Base-by-base conservation (phyloP, 2,329 filamentous ascomycete species). In the Fusarium zealandicum region DNA sequence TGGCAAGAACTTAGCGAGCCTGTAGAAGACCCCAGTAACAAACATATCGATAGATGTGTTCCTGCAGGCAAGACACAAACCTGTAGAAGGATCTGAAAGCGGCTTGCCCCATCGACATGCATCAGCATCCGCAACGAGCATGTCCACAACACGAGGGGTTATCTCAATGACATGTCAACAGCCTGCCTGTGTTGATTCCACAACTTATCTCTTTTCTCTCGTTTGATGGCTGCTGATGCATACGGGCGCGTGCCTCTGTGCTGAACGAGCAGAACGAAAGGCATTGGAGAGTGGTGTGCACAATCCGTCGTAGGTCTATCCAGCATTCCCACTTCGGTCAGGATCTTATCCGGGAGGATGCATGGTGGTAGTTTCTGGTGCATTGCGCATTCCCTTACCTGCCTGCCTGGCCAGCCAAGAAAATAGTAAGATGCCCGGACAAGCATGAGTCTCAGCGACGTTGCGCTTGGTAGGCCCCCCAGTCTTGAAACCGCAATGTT, bases 11-110 rank as follows among this genome's bases (percentile, higher is more conserved):
- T 44, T 38, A 33, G 17, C 39, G 50, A 33, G 27, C 45, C 44
- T 47, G 20, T 46, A 28, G 33, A 28, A 58, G 46, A 54, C 57
- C 55, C 49, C 46, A 43, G 54, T 59, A 61, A 56, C 43, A 47
- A 61, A 56, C 43, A 47, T 41, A 27, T 40, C 37, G 33, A 32
- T 14, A 35, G 31, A 59, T 28, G 36, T 35, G 32, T 32, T 32
- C 31, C 46, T 44, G 45, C 38, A 44, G 13, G 33, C 17, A 47
- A 25, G 28, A 18, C 28, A 12, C 32, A 16, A 12, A 12, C 12
- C 16, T 46, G 27, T 38, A 30, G 41, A 41, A 49, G 31, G 36
- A 47, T 33, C 18, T 30, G 25, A 28, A 16, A 31, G n/a, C 14
- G 22, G 13, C 12, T 20, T 5, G 13, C 43, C 27, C 43, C 42